Evolutionary conservation across 208 protist genomes (phyloP).

Genomic region (Phytomonas serpens): DNA sequence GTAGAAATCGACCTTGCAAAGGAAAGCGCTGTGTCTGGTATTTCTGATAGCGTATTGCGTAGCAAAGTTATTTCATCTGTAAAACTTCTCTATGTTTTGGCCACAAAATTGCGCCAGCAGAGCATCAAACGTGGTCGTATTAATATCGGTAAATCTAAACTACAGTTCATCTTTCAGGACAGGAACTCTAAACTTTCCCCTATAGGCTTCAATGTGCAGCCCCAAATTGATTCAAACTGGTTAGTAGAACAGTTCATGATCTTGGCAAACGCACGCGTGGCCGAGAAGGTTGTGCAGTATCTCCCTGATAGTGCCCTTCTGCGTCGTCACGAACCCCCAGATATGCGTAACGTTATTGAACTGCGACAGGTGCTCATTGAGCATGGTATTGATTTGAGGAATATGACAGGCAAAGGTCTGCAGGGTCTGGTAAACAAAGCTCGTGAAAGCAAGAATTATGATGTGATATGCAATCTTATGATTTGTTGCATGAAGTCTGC

Average conservation of each 20-base stretch:
- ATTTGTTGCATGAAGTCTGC: conserved; percentile 71
- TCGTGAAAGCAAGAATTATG: conserved; percentile 23
- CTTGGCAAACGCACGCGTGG: conserved; percentile 79
- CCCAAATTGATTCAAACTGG: conserved; percentile 76
- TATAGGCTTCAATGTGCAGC: conserved; percentile 35
- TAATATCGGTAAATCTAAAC: conserved; percentile 37
- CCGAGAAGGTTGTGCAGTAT: conserved; percentile 79
- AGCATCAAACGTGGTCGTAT: conserved; percentile 52
- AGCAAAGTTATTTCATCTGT: conserved; percentile 40
- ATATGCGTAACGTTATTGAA: conserved; percentile 22
- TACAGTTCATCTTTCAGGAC: conserved; percentile 54
- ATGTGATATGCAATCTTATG: conserved; percentile 47
- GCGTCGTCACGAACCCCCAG: conserved; percentile 67
- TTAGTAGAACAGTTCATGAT: conserved; percentile 93
- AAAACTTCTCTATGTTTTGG: conserved; percentile 48
- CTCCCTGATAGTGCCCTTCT: conserved; percentile 75
- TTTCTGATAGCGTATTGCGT: conserved; percentile 10
- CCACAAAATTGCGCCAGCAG: conserved; percentile 32
- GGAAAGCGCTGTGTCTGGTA: conserved; percentile 16
- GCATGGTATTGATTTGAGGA: conserved; percentile 27
- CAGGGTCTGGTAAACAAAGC: conserved; percentile 31
- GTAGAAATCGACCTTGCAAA: conserved; percentile 22
- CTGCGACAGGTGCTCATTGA: conserved; percentile 20
- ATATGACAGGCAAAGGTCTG: conserved; percentile 36
- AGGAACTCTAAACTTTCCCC: conserved; percentile 15